Base-by-base conservation (phyloP, 2,329 filamentous ascomycete genomes). In the Metarhizium humberi region DNA sequence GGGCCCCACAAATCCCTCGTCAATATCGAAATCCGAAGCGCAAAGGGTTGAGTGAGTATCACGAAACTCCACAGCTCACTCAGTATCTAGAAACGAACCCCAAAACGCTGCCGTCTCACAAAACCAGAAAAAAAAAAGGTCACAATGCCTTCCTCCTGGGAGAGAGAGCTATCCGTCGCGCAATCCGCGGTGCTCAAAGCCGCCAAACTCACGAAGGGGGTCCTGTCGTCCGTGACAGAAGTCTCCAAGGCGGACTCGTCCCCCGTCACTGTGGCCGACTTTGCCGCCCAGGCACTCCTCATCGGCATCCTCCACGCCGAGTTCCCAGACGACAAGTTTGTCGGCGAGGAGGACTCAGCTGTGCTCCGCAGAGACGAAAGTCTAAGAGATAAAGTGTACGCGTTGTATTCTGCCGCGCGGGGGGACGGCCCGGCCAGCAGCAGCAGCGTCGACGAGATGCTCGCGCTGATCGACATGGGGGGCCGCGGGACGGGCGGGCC, bases 201-300 rank as follows among this genome's bases (percentile, higher is more conserved):
- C 52, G 75, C 80, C 3, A 67, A 79, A 16, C 72, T 85, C 42
- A 85, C 82, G 18, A 83, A 84, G 63, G 62, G 59, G 36, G 65
- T 72, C 25, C 68, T 69, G 45, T 64, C 64, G 64, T 70, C 56
- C 67, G 83, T 61, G 70, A 72, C 72, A 55, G 74, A 73, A 25
- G 71, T 83, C 53, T 74, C 78, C 62, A 85, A 86, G 64, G 72
- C 71, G 55, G 82, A 86, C 64, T 70, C 74, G 51, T 78, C 77
- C 0, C 82, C 82, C 29, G 83, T 86, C 52, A 85, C 83, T 1
- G 76, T 83, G 42, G 82, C 81, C 57, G 82, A 86, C 64, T 85
- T 85, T 63, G 82, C 80, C 45, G 78, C 80, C 2, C 82, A 86
- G 65, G 81, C 82, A 10, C 71, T 85, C 40, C 74, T 86, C 61